These are phyloP conservation scores for Neurospora sp. DNA, from an alignment of 495 filamentous ascomycete genomes.

Conservation along the genomic window DNA sequence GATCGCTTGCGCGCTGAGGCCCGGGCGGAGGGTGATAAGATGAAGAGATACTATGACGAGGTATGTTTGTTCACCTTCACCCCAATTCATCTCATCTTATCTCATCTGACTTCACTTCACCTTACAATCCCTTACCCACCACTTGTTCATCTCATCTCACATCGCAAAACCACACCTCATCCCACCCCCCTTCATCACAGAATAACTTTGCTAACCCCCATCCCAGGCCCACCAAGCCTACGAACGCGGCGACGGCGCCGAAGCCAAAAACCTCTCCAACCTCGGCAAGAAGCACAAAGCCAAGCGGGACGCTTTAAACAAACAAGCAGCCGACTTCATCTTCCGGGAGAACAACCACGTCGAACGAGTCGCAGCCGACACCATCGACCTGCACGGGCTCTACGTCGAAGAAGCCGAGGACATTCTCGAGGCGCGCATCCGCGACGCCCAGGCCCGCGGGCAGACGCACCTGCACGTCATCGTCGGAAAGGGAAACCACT, in stretches of 20 bases:
- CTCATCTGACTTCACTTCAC: not conserved
- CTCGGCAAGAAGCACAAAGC: slow-evolving; percentile 75
- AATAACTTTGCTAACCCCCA: no score
- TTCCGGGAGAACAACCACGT: slow-evolving; percentile 84
- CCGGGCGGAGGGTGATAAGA: slow-evolving; percentile 64
- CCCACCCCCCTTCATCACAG: no score
- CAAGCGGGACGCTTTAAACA: slow-evolving; percentile 73
- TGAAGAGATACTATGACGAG: slow-evolving; percentile 61
- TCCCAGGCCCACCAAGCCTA: slow-evolving; percentile 68
- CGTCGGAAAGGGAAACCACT: slow-evolving; percentile 92
- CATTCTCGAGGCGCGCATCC: slow-evolving; percentile 73
- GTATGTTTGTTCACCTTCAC: slow-evolving; percentile 27
- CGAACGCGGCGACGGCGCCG: slow-evolving; percentile 63
- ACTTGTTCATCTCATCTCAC: slow-evolving; percentile 1
- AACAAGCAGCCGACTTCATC: slow-evolving; percentile 83
- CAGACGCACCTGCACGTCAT: slow-evolving; percentile 67
- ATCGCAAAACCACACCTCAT: not conserved
- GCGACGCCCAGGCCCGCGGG: slow-evolving; percentile 56
- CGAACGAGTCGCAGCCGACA: slow-evolving; percentile 61
- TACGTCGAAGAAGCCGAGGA: slow-evolving; percentile 91
- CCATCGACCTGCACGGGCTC: slow-evolving; percentile 89
- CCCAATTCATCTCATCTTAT: not conserved
- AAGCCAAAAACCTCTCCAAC: slow-evolving; percentile 69
- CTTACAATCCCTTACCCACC: no score
- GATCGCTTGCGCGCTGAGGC: slow-evolving; percentile 82